Percentiles rank a stretch among this genome's conserved stretches.
Conservation (phyloP, 768 basidiomycete genomes). For the Phylloporus arenicola region DNA sequence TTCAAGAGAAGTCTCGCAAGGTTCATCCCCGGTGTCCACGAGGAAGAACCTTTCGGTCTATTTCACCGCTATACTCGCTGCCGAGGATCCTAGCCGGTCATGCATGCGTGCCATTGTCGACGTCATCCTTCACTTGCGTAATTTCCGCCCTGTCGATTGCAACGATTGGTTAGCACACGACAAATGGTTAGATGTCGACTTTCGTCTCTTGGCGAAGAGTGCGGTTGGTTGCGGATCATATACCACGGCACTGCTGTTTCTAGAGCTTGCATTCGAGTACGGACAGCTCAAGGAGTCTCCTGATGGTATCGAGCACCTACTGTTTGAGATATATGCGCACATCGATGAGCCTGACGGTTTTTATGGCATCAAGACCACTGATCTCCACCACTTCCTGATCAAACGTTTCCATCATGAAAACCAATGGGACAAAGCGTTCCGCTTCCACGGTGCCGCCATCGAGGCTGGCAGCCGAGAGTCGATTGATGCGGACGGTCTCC, state of each 20-base stretch:
- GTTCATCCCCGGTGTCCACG: constrained; percentile 1
- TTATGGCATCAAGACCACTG: constrained; percentile 80
- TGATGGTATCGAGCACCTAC: constrained; percentile 52
- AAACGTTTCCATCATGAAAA: constrained; percentile 88
- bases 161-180: constrained; percentile 51
- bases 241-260: constrained; percentile 83
- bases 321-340: constrained; percentile 90
- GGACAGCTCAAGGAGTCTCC: constrained; percentile 26
- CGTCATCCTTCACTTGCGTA: constrained; percentile 74
- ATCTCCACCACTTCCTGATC: constrained; percentile 76
- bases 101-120: constrained; percentile 60
- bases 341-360: constrained; percentile 99
- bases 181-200: constrained; percentile 80
- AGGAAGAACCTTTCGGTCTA: constrained; percentile 21
- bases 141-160: constrained; percentile 42
- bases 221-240: constrained; percentile 79
- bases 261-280: constrained; percentile 71
- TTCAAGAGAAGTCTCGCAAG: constrained; percentile 21
- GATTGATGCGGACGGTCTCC: constrained; percentile 55
- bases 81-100: constrained; percentile 35
- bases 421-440: constrained; percentile 89
- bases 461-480: constrained; percentile 50
- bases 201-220: constrained; percentile 59
- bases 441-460: constrained; percentile 79
- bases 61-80: constrained; percentile 22